Percentiles rank a stretch among this genome's conserved stretches.
Evolutionary conservation across 2,329 filamentous ascomycete genomes (phyloP).

Genomic region (Ophiostoma piceae): DNA sequence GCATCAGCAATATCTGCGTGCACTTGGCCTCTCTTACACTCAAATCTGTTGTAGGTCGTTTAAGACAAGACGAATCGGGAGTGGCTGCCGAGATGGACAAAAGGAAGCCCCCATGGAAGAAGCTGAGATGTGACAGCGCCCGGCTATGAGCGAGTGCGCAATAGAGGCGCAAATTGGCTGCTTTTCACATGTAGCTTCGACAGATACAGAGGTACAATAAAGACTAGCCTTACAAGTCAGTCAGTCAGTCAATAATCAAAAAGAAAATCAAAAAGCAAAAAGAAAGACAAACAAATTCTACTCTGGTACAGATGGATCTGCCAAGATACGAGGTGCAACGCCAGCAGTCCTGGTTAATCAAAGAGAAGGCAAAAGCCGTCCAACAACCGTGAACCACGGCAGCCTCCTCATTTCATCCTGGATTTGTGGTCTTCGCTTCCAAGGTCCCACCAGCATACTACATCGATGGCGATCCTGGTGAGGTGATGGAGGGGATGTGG

Average conservation of each 20-base stretch:
- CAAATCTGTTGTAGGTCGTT: not conserved
- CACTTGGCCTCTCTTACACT: not conserved
- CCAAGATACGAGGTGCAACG: conserved; percentile 1
- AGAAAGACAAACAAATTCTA: not conserved
- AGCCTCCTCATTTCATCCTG: conserved; percentile 1
- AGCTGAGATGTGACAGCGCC: not conserved
- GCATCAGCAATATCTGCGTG: not conserved
- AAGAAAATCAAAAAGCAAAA: too few species aligned
- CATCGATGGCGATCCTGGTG: not conserved
- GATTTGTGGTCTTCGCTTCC: not conserved
- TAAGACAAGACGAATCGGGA: not conserved
- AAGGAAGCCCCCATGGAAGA: not conserved
- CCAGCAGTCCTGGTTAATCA: not conserved
- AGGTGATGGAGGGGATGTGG: not conserved
- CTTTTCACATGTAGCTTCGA: too few species aligned
- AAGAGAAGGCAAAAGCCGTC: not conserved
- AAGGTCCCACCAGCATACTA: not conserved
- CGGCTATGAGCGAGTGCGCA: not conserved
- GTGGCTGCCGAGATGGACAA: conserved; percentile 4
- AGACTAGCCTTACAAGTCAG: not conserved
- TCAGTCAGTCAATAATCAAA: too few species aligned
- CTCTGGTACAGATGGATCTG: not conserved
- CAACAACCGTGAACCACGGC: not conserved
- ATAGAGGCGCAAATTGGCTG: not conserved
- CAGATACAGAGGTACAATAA: not conserved